A percentile compares a stretch with the other conserved stretches of the same genome.
Evolutionary conservation across 495 filamentous ascomycete species (phyloP).

Genomic region (Pseudoneurospora amorphoporcata): DNA sequence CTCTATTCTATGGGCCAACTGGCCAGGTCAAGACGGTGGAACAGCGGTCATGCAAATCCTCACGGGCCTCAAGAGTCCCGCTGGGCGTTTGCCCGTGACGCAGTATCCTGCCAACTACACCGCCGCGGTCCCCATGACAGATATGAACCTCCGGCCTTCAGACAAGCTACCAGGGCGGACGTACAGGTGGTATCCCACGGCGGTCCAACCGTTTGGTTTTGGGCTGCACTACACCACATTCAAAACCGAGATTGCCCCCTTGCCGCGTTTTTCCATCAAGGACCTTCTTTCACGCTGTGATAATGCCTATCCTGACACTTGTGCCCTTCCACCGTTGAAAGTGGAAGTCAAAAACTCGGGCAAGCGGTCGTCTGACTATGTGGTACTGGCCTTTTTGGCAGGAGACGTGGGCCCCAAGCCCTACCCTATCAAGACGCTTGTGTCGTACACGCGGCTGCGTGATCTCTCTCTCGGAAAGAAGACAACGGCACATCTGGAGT

Average conservation of each 20-base stretch:
- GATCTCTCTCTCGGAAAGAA: slow-evolving; percentile 31
- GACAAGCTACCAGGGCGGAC: slow-evolving; percentile 22
- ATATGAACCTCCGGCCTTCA: slow-evolving; percentile 32
- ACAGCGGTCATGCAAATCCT: slow-evolving; percentile 42
- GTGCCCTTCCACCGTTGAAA: slow-evolving; percentile 31
- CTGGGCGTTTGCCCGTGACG: slow-evolving; percentile 53
- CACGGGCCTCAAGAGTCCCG: slow-evolving; percentile 41
- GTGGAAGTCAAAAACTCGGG: slow-evolving; percentile 43
- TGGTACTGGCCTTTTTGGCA: slow-evolving; percentile 45
- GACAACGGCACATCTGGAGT: slow-evolving; percentile 29
- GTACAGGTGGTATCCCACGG: slow-evolving; percentile 33
- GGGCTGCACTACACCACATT: slow-evolving; percentile 40
- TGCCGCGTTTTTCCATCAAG: slow-evolving; percentile 19
- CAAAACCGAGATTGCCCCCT: slow-evolving; percentile 39
- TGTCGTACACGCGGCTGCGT: slow-evolving; percentile 46
- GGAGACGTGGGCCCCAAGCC: slow-evolving; percentile 48
- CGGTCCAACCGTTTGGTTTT: slow-evolving; percentile 40
- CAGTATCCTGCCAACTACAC: slow-evolving; percentile 36
- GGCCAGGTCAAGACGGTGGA: slow-evolving; percentile 48
- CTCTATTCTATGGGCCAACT: slow-evolving; percentile 42
- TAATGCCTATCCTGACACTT: slow-evolving; percentile 30
- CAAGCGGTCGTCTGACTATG: slow-evolving; percentile 44
- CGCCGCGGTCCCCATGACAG: slow-evolving; percentile 25
- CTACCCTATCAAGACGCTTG: slow-evolving; percentile 53
- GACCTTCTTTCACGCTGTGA: slow-evolving; percentile 19